Conservation (phyloP, 257 asterid genomes). For the Solanum chiquidenum region DNA sequence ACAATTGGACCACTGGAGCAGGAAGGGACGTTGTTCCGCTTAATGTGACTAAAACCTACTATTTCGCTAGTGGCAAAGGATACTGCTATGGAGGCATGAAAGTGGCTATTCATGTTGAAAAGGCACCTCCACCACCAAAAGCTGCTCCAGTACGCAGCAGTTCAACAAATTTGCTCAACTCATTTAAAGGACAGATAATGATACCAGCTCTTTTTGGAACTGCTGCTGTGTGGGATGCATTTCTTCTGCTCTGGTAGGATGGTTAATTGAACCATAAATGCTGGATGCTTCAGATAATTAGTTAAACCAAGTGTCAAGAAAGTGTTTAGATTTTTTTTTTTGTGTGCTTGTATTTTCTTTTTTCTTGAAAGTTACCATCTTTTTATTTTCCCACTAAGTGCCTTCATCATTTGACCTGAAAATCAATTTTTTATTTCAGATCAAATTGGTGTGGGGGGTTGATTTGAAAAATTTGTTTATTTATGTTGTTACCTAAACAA, state of each 20-base stretch:
- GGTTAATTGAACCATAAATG: neutral
- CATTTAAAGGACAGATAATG: slow-evolving; percentile 25
- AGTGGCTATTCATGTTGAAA: slow-evolving; percentile 42
- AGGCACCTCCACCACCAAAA: slow-evolving; percentile 62
- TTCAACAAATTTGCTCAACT: slow-evolving; percentile 11
- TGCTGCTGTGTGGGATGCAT: slow-evolving; percentile 53
- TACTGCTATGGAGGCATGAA: slow-evolving; percentile 82
- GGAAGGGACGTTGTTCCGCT: slow-evolving; percentile 95
- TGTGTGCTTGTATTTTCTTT: slow-evolving; percentile 4
- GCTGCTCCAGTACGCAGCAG: slow-evolving; percentile 24
- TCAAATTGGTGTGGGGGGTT: slow-evolving; percentile 8
- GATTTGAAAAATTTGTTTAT: slow-evolving; percentile 20
- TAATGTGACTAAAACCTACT: slow-evolving; percentile 51
- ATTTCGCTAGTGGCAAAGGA: slow-evolving; percentile 80
- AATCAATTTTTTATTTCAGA: slow-evolving; percentile 9
- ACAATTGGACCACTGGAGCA: slow-evolving; percentile 78
- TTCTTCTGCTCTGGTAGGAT: slow-evolving; percentile 25
- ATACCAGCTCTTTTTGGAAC: slow-evolving; percentile 48
- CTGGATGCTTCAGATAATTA: neutral
- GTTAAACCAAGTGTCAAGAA: slow-evolving; percentile 23
- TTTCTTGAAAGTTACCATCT: neutral
- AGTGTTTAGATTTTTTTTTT: slow-evolving; percentile 7
- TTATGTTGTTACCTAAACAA: slow-evolving; percentile 19
- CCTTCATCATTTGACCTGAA: slow-evolving; percentile 13
- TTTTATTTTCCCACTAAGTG: neutral